Evolutionary conservation across 225 moss, liverwort and hornwort species (phyloP).

Genomic region (Bryoerythrophyllum caledonicum): DNA sequence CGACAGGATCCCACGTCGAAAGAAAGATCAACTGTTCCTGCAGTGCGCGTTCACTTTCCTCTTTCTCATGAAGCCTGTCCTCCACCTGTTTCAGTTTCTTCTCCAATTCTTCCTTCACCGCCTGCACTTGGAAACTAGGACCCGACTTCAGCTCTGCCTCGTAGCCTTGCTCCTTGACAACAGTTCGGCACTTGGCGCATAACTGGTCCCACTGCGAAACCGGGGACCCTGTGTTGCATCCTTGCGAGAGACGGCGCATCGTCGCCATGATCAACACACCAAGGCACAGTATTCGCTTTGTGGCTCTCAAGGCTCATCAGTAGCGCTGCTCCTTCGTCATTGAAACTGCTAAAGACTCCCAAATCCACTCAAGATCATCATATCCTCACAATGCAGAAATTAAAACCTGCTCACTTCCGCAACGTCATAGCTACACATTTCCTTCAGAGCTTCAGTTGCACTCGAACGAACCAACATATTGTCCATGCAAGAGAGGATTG

Average conservation of each 20-base stretch:
- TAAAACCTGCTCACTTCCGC: slow-evolving; percentile 12
- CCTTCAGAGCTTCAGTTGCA: slow-evolving; percentile 8
- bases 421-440: slow-evolving; percentile 10
- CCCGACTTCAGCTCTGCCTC: slow-evolving; percentile 55
- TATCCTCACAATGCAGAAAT: not conserved
- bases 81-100: slow-evolving; percentile 57
- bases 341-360: not conserved
- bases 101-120: slow-evolving; percentile 48
- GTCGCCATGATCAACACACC: slow-evolving; percentile 43
- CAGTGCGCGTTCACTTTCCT: slow-evolving; percentile 50
- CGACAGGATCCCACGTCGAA: slow-evolving; percentile 68
- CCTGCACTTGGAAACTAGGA: slow-evolving; percentile 58
- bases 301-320: slow-evolving; percentile 15
- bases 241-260: slow-evolving; percentile 53
- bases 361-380: not conserved
- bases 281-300: slow-evolving; percentile 10
- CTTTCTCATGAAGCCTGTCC: slow-evolving; percentile 54
- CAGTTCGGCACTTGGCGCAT: slow-evolving; percentile 50
- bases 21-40: slow-evolving; percentile 61
- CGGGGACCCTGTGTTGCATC: slow-evolving; percentile 42
- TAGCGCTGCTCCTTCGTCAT: slow-evolving; percentile 12
- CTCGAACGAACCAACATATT: not conserved
- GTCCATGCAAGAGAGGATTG: slow-evolving; percentile 13
- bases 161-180: slow-evolving; percentile 62
- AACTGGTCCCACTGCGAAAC: slow-evolving; percentile 61